These are phyloP conservation scores for Cytospora piceae DNA, from an alignment of 2,329 filamentous ascomycete species.

Conservation along the genomic window DNA sequence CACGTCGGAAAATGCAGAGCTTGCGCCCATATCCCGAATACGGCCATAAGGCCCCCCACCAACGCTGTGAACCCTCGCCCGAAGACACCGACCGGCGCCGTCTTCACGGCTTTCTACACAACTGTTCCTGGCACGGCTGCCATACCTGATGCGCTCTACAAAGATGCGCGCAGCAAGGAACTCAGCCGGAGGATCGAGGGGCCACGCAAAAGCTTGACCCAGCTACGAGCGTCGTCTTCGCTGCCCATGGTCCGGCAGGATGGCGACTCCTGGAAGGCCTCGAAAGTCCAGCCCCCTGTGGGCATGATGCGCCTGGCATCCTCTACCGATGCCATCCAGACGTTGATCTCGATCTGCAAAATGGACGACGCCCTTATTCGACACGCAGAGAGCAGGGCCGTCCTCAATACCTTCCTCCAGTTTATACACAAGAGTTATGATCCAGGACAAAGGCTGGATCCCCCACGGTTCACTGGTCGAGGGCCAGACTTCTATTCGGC, in stretches of 20 bases:
- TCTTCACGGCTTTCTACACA: constrained; percentile 70
- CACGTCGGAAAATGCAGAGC: constrained; percentile 66
- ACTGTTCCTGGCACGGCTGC: constrained; percentile 68
- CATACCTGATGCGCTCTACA: constrained; percentile 62
- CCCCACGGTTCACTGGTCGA: background rate
- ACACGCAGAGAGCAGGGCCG: constrained; percentile 16
- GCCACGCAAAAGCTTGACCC: constrained; percentile 52
- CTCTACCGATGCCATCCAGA: constrained; percentile 20
- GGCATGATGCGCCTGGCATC: constrained; percentile 5
- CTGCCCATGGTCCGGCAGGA: constrained; percentile 1
- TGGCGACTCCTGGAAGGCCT: background rate
- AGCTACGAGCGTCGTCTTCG: constrained; percentile 32
- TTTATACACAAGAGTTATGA: constrained; percentile 23
- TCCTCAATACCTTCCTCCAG: constrained; percentile 16
- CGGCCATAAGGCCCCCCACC: constrained; percentile 54
- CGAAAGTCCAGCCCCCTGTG: background rate
- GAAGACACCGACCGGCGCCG: constrained; percentile 54
- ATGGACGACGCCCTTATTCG: constrained; percentile 23
- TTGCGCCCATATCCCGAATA: constrained; percentile 57
- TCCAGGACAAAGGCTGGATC: constrained; percentile 1
- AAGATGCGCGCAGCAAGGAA: constrained; percentile 60
- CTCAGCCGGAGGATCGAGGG: constrained; percentile 65
- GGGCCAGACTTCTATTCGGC: constrained; percentile 20
- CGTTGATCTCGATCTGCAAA: constrained; percentile 32
- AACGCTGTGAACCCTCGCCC: constrained; percentile 46